Conservation (phyloP, 2,329 filamentous ascomycete species). For the Epicoccum sorghinum region DNA sequence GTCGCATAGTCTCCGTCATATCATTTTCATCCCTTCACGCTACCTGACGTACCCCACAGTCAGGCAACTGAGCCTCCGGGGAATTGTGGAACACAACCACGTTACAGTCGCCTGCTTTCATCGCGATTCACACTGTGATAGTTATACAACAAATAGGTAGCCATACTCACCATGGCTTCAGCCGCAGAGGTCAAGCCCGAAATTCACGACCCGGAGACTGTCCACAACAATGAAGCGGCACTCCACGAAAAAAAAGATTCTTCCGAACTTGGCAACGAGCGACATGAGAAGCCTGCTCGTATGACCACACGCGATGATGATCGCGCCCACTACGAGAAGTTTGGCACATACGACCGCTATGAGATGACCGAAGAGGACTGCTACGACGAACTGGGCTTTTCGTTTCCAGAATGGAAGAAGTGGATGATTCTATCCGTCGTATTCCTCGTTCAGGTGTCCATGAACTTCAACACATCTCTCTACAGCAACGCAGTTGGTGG, state of each 20-base stretch:
- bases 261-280: slow-evolving; percentile 24
- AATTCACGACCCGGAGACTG: slow-evolving; percentile 26
- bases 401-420: slow-evolving; percentile 58
- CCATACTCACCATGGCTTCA: slow-evolving; percentile 6
- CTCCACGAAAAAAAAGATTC: slow-evolving; percentile 34
- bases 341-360: slow-evolving; percentile 52
- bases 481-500: slow-evolving; percentile 60
- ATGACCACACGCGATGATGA: slow-evolving; percentile 28
- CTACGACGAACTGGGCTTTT: slow-evolving; percentile 58
- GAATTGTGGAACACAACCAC: slow-evolving; percentile 1
- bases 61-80: slow-evolving; percentile 1
- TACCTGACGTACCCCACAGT: slow-evolving; percentile 9
- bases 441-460: slow-evolving; percentile 61
- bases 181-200: slow-evolving; percentile 16
- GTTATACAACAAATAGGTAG: background rate
- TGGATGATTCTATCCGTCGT: slow-evolving; percentile 60
- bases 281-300: slow-evolving; percentile 26
- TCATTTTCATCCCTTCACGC: background rate
- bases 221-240: slow-evolving; percentile 20
- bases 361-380: slow-evolving; percentile 57
- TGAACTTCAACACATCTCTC: slow-evolving; percentile 65
- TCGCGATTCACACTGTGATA: background rate
- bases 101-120: background rate
- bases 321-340: slow-evolving; percentile 39
- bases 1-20: background rate